Evolutionary conservation across 2,329 filamentous ascomycete species (phyloP).

Genomic region (Phoma sp.): DNA sequence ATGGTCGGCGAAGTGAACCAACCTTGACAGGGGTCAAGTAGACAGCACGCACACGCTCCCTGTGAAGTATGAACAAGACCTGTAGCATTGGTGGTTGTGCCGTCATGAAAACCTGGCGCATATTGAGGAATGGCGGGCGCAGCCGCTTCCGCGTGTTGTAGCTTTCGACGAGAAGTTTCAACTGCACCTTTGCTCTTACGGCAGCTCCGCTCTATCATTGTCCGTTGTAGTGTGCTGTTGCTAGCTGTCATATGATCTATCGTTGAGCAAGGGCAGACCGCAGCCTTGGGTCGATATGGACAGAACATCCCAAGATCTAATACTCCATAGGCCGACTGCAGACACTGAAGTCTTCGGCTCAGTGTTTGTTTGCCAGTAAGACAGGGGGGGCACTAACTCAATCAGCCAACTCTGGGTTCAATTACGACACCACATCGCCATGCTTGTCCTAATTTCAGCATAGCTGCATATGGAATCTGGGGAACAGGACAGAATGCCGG

Average conservation of each 20-base stretch:
- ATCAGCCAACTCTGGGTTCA: no score
- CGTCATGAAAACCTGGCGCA: neutral
- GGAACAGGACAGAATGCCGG: neutral
- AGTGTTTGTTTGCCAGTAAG: neutral
- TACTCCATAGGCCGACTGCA: neutral
- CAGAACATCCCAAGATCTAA: neutral
- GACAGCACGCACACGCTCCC: no score
- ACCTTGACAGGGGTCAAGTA: neutral
- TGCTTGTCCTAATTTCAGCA: neutral
- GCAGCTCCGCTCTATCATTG: neutral
- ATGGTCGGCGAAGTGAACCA: slow-evolving; percentile 3
- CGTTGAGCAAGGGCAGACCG: neutral
- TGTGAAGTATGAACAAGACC: neutral
- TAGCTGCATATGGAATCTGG: slow-evolving; percentile 1
- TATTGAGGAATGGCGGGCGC: neutral
- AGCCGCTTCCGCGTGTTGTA: neutral
- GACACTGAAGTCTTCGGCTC: neutral
- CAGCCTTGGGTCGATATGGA: neutral
- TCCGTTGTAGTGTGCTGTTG: neutral
- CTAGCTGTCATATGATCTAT: neutral
- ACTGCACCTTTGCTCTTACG: neutral
- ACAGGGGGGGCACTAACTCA: neutral
- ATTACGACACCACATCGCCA: neutral
- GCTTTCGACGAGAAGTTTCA: neutral
- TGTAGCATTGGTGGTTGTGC: neutral